Base-by-base conservation (phyloP, 2,329 filamentous ascomycete genomes). In the Claviceps fusiformis region DNA sequence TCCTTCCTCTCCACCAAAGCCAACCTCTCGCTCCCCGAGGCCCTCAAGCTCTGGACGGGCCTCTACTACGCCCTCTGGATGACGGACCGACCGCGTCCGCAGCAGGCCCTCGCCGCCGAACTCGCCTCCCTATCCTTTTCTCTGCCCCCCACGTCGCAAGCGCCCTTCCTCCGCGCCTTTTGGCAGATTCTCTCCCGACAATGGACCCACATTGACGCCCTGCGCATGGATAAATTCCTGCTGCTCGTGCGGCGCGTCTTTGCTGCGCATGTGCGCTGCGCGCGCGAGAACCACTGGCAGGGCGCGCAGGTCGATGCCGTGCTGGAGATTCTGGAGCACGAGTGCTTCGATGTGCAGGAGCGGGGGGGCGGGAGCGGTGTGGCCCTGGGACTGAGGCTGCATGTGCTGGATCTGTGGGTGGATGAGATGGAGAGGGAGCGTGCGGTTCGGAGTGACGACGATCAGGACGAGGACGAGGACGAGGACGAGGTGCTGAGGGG, bases 41-140 rank as follows among this genome's bases (percentile, higher is more conserved):
- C 89, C 52, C 76, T 92, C 58, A 95, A 95, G 74, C 80, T 97
- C 60, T 95, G 90, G 89, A 95, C 95, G 67, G 92, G 90, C 5
- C 80, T 97, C 24, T 96, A 93, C 75, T 96, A 90, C 77, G 86
- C 85, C 65, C 81, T 93, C 64, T 96, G 89, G 86, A 93, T 95
- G 84, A 89, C 86, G 69, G 91, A 96, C 75, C 87, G 90, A 50
- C 85, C 90, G 11, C 73, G 84, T n/a, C 85, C 87, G 3, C 92
- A 96, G 74, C 90, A 95, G 75, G 80, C 80, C 47, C 85, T 97
- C 49, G 87, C 87, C 62, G 73, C 77, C 61, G 85, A 91, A 59
- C 85, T 97, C 55, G 87, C 90, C 47, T 79, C 72, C 1, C 81
- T 96, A 11, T 60, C 67, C 51, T 76, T 79, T 59, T 71, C 77